These are phyloP conservation scores for Candida mesenterica DNA, from an alignment of 1,139 yeast genomes.

Conservation along the genomic window DNA sequence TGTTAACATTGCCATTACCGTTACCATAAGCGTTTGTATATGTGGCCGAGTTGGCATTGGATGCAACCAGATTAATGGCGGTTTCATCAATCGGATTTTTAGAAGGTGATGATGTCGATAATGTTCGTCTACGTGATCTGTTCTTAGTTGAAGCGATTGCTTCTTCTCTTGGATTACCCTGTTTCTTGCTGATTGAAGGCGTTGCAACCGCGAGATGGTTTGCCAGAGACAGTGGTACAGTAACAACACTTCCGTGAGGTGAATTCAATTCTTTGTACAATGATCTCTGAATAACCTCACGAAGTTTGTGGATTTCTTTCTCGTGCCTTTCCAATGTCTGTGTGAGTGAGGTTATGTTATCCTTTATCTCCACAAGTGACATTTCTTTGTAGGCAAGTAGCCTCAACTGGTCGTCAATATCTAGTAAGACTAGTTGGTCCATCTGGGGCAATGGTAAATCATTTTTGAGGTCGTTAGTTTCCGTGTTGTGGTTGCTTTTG, in stretches of 20 bases:
- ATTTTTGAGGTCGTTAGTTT: constrained; percentile 9
- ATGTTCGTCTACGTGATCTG: constrained; percentile 23
- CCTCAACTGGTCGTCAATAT: constrained; percentile 55
- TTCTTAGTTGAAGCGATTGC: constrained; percentile 33
- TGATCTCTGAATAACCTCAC: constrained; percentile 41
- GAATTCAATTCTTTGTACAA: constrained; percentile 34
- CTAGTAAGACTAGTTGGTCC: constrained; percentile 31
- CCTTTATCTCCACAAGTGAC: constrained; percentile 57
- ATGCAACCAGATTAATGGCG: neutral
- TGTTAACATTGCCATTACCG: neutral
- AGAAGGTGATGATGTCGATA: constrained; percentile 16
- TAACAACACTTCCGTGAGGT: constrained; percentile 3
- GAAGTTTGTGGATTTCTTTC: constrained; percentile 44
- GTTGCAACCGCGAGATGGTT: neutral
- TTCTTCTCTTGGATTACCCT: constrained; percentile 33
- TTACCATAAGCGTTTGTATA: neutral
- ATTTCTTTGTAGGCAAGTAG: constrained; percentile 61
- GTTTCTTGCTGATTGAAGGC: constrained; percentile 10
- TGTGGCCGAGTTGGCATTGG: constrained; percentile 3
- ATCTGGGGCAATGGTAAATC: constrained; percentile 32
- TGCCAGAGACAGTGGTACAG: neutral
- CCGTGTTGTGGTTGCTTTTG: neutral
- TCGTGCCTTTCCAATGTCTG: constrained; percentile 40
- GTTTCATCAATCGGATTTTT: neutral
- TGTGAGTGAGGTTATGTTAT: constrained; percentile 38